These are phyloP conservation scores for Calamus simplicifolius DNA, from an alignment of 176 grass and related monocot species.

Conservation along the genomic window DNA sequence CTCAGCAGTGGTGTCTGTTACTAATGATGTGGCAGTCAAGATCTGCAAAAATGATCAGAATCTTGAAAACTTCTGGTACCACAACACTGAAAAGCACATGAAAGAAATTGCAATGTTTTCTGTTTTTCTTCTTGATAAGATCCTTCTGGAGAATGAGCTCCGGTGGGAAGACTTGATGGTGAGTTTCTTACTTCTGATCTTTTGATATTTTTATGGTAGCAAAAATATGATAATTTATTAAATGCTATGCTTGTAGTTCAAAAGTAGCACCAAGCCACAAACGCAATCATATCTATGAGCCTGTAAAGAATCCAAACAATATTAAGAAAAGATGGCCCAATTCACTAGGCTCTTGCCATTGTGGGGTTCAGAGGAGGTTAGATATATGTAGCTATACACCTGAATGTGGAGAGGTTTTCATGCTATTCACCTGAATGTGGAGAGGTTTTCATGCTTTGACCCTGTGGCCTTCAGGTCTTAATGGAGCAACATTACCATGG, in stretches of 20 bases:
- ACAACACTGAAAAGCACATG: slow-evolving; percentile 24
- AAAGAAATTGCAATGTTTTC: slow-evolving; percentile 47
- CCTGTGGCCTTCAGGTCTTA: too few species aligned
- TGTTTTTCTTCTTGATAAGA: slow-evolving; percentile 37
- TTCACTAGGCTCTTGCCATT: too few species aligned
- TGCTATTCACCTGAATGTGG: too few species aligned
- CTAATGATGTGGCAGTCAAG: slow-evolving; percentile 33
- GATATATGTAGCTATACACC: too few species aligned
- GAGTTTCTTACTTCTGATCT: neutral
- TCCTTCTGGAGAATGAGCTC: slow-evolving; percentile 43
- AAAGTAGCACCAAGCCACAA: neutral
- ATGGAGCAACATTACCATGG: too few species aligned
- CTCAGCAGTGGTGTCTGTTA: slow-evolving; percentile 56
- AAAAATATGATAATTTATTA: neutral
- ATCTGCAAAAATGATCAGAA: slow-evolving; percentile 28
- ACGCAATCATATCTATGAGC: too few species aligned
- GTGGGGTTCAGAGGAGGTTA: too few species aligned
- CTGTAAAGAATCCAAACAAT: too few species aligned
- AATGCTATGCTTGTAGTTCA: neutral
- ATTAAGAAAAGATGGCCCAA: too few species aligned
- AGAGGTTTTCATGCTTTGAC: too few species aligned
- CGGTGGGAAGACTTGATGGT: slow-evolving; percentile 56
- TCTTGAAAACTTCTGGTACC: neutral
- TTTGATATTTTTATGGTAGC: too few species aligned
- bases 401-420: too few species aligned